Evolutionary conservation across 2,329 filamentous ascomycete genomes (phyloP), one percentile per base, ranked within the genome.

Genomic region (Gnomoniopsis sp.): DNA sequence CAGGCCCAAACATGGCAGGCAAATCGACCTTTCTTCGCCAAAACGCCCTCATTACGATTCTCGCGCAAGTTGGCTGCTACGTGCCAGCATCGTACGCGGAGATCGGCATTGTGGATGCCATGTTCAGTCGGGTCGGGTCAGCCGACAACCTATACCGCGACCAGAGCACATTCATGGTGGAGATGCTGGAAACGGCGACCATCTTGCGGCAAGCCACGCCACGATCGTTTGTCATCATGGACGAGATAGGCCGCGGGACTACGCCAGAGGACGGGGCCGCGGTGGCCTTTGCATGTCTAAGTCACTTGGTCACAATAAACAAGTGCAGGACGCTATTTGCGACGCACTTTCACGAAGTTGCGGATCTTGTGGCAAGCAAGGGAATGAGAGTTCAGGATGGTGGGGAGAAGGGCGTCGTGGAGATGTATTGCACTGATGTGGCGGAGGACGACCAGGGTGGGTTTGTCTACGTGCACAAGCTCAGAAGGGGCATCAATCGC

Each of bases 141-240:
- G 95, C 93, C 1, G 96, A 99, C 72, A 93, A 96, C 70, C 80
- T 99, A n/a, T 97, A 90, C 76, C 85, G 87, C 53, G 90, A 96
- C 75, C 93, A 98, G 73, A 96, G 91, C 55, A 99, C 96, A 0
- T 99, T 99, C 74, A 98, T 99, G 95, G 91, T 98, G 1, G 95
- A 99, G 76, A 99, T 99, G 95, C 82, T 97, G 2, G 95, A 99
- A 75, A 96, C 95, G 21, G 93, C 93, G 1, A 83, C 89, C 26
- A 99, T 99, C 55, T 81, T 99, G 54, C 90, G 88, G 61, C 82
- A 90, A 65, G 93, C 95, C 0, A 98, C 93, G 1, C 76, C 86
- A 1, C 83, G 88, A 23, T 95, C 89, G 0, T 96, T 99, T 67
- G 93, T 95, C 61, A 93, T 99, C 72, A 98, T 99, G 93, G 95